A percentile compares a stretch with the other conserved stretches of the same genome.
phyloP scores from a whole-genome alignment of 176 grass and related monocot species.

The Luzula sylvatica region DNA sequence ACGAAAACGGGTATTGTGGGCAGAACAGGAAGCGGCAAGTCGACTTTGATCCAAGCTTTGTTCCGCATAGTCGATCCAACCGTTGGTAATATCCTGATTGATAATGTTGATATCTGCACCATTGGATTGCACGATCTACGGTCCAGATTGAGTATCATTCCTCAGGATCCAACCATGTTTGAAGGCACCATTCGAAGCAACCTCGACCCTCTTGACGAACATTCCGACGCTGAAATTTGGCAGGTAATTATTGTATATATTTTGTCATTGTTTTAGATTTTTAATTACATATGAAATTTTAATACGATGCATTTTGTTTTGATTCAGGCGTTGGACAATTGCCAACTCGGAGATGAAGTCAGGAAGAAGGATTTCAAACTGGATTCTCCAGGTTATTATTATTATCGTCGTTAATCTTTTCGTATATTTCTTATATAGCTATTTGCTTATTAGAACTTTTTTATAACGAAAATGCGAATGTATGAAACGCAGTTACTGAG shows the following conservation, averaged over 20 bases:
- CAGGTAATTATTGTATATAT: conserved; percentile 30
- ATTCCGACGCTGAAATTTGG: conserved; percentile 77
- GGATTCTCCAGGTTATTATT: conserved; percentile 33
- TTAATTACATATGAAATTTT: not conserved
- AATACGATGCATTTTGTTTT: not conserved
- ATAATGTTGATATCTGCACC: conserved; percentile 56
- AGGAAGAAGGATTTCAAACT: conserved; percentile 53
- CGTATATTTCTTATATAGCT: too few species aligned
- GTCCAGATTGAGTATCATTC: conserved; percentile 78
- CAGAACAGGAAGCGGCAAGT: conserved; percentile 89
- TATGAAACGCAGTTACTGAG: conserved; percentile 49
- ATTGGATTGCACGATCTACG: conserved; percentile 90
- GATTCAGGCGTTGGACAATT: conserved; percentile 43
- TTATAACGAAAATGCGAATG: not conserved
- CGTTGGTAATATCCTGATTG: conserved; percentile 55
- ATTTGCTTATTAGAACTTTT: too few species aligned
- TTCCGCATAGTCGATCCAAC: conserved; percentile 83
- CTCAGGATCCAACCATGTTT: conserved; percentile 86
- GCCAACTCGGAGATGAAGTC: conserved; percentile 64
- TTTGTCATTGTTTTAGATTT: not conserved
- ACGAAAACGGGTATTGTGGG: conserved; percentile 89
- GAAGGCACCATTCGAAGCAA: conserved; percentile 86
- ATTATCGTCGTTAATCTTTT: not conserved
- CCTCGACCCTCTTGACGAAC: conserved; percentile 74
- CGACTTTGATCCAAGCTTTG: conserved; percentile 69